These are phyloP conservation scores for Scheffersomyces titani DNA, from an alignment of 1,139 yeast genomes.

Conservation along the genomic window DNA sequence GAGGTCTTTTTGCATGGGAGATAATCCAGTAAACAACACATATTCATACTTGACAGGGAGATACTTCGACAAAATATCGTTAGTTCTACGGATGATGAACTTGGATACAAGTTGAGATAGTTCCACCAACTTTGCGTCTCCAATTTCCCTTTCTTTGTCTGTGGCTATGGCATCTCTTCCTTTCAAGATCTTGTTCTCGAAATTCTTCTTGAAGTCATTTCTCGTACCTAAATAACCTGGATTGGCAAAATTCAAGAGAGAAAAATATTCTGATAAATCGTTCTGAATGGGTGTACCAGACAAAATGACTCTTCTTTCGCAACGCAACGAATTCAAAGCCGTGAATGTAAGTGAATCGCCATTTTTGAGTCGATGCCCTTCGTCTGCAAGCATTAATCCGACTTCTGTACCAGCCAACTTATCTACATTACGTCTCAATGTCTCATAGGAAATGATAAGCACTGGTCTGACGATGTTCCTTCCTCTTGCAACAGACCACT, in stretches of 20 bases:
- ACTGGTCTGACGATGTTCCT: slow-evolving; percentile 92
- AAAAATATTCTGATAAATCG: slow-evolving; percentile 92
- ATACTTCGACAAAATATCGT: slow-evolving; percentile 90
- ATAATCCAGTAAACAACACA: slow-evolving; percentile 83
- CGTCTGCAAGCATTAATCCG: slow-evolving; percentile 91
- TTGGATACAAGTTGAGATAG: slow-evolving; percentile 78
- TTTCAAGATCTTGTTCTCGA: slow-evolving; percentile 73
- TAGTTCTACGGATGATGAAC: slow-evolving; percentile 92
- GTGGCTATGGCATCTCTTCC: slow-evolving; percentile 92
- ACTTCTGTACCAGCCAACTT: slow-evolving; percentile 76
- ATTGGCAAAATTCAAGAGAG: slow-evolving; percentile 87
- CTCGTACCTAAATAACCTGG: slow-evolving; percentile 92
- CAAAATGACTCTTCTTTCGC: slow-evolving; percentile 85
- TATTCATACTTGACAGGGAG: slow-evolving; percentile 95
- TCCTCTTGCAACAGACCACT: slow-evolving; percentile 91
- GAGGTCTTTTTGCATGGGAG: slow-evolving; percentile 72
- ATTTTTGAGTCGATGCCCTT: slow-evolving; percentile 93
- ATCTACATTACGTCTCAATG: slow-evolving; percentile 82
- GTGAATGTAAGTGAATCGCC: slow-evolving; percentile 94
- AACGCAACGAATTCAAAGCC: slow-evolving; percentile 77
- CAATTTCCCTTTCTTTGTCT: slow-evolving; percentile 70
- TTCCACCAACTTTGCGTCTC: slow-evolving; percentile 72
- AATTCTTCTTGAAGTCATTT: slow-evolving; percentile 79
- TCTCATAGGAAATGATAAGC: slow-evolving; percentile 92
- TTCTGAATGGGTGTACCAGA: slow-evolving; percentile 99